A percentile compares a stretch with the other conserved stretches of the same genome.
Evolutionary conservation across 108 stramenopile genomes (phyloP).

Genomic region (Ochromonas danica): DNA sequence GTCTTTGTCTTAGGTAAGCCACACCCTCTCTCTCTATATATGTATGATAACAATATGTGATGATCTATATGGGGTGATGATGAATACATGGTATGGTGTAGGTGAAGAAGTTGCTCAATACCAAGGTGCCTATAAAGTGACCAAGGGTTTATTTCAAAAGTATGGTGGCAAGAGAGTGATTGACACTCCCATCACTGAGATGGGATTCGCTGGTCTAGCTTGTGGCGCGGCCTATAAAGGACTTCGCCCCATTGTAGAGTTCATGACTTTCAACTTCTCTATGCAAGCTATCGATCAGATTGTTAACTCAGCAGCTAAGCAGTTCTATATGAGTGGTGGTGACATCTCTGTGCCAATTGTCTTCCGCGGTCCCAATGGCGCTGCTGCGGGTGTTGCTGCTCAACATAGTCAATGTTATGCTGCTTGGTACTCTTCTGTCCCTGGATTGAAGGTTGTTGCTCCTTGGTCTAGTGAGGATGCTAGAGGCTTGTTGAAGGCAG

Average conservation of each 20-base stretch:
- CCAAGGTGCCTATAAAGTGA: slow-evolving; percentile 99
- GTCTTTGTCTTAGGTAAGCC: neutral
- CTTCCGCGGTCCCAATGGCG: slow-evolving; percentile 98
- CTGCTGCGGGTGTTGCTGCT: slow-evolving; percentile 92
- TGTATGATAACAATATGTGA: neutral
- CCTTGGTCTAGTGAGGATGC: slow-evolving; percentile 95
- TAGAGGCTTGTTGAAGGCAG: slow-evolving; percentile 95
- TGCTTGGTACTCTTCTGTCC: slow-evolving; percentile 84
- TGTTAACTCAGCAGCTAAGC: slow-evolving; percentile 94
- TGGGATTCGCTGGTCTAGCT: slow-evolving; percentile 84
- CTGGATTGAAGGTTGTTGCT: slow-evolving; percentile 81
- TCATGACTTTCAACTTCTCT: slow-evolving; percentile 99
- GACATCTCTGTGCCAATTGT: slow-evolving; percentile 91
- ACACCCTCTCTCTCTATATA: neutral
- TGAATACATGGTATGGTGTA: slow-evolving; percentile 83
- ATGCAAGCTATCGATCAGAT: slow-evolving; percentile 99
- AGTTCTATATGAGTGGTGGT: slow-evolving; percentile 96
- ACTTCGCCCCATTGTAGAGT: slow-evolving; percentile 91
- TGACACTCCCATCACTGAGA: slow-evolving; percentile 99
- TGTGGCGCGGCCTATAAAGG: slow-evolving; percentile 90
- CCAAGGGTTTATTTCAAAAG: slow-evolving; percentile 91
- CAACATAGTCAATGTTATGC: slow-evolving; percentile 99
- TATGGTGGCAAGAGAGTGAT: slow-evolving; percentile 96
- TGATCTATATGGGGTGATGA: slow-evolving; percentile 66
- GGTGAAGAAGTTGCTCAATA: slow-evolving; percentile 99